Base-by-base conservation (phyloP, 768 basidiomycete genomes). In the Lyophyllum atratum region DNA sequence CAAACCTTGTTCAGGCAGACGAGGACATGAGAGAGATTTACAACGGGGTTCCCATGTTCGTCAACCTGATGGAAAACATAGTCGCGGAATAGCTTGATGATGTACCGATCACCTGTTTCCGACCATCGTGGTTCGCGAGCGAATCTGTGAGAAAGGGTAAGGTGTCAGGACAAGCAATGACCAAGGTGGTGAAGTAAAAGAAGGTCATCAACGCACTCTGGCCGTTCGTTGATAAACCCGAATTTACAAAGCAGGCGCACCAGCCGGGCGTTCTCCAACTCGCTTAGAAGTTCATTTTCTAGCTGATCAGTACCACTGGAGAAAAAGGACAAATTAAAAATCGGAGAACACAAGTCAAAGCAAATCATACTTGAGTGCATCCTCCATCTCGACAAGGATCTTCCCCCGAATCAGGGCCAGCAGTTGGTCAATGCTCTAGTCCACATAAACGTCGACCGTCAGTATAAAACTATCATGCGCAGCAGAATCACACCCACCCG, bases 171-270 rank as follows among this genome's bases (percentile, higher is more conserved):
- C 11, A 22, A 31, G 19, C 19, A 24, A 6, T 1, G 8, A 3
- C 19, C 28, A n/a, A n/a, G n/a, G n/a, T 17, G 4, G 34, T 6
- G 34, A 37, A 15, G 34, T 14, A 24, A 4, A 21, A 26, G 29
- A 49, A n/a, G 6, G 9, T 39, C 22, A 54, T 33, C 17, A 6
- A 82, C 92, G 54, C 68, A 98, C 94, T 98, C 97, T 2, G 97
- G 96, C n/a, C 97, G 82, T 68, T 99, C 97, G 70, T 98, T 98
- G 76, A 99, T 98, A 72, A 99, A 98, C 0, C 94, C 94, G 64
- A 99, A 89, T 74, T 98, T 99, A 71, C 87, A 87, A 58, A 98
- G 75, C 49, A 98, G 72, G 47, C 97, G 81, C 28, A 98, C 90
- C 10, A 98, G 78, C 25, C 97, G 81, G 0, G 90, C 94, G 66